Conservation (phyloP, 2,329 filamentous ascomycete genomes). For the Fusarium vanettenii region DNA sequence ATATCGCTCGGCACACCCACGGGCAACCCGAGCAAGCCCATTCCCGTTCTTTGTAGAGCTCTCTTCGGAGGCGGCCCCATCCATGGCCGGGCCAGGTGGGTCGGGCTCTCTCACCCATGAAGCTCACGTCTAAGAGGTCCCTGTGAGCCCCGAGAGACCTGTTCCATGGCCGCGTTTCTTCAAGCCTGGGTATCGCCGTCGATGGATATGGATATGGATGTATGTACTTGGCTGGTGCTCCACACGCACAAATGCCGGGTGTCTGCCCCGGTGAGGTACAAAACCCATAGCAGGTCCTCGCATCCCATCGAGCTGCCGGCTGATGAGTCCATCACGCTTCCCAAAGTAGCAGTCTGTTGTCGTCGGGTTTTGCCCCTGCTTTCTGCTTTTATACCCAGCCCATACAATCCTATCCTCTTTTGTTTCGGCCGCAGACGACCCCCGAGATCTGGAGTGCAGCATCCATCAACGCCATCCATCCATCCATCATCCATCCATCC, state of each 20-base stretch:
- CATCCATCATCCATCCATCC: not conserved
- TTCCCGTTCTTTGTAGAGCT: slow-evolving; percentile 7
- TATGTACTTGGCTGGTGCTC: slow-evolving; percentile 32
- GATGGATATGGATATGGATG: slow-evolving; percentile 2
- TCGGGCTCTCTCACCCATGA: slow-evolving; percentile 36
- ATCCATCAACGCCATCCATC: not conserved
- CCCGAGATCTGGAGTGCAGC: slow-evolving; percentile 31
- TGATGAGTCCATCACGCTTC: slow-evolving; percentile 32
- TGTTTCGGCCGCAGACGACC: slow-evolving; percentile 22
- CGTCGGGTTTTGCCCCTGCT: slow-evolving; percentile 26
- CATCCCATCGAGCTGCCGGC: slow-evolving; percentile 20
- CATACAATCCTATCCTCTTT: slow-evolving; percentile 7
- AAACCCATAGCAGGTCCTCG: slow-evolving; percentile 44
- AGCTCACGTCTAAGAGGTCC: slow-evolving; percentile 35
- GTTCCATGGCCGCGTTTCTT: slow-evolving; percentile 35
- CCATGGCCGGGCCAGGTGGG: slow-evolving; percentile 24
- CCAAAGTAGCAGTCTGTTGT: slow-evolving; percentile 43
- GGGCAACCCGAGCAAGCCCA: slow-evolving; percentile 24
- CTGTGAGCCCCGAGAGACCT: slow-evolving; percentile 33
- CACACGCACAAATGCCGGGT: slow-evolving; percentile 38
- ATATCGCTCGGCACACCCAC: slow-evolving; percentile 20
- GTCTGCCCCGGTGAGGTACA: slow-evolving; percentile 42
- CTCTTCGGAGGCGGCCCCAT: slow-evolving; percentile 23
- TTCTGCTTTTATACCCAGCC: slow-evolving; percentile 18
- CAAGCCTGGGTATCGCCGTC: slow-evolving; percentile 36